Evolutionary conservation across 208 protist genomes (phyloP).

Genomic region (Crithidia fasciculata): DNA sequence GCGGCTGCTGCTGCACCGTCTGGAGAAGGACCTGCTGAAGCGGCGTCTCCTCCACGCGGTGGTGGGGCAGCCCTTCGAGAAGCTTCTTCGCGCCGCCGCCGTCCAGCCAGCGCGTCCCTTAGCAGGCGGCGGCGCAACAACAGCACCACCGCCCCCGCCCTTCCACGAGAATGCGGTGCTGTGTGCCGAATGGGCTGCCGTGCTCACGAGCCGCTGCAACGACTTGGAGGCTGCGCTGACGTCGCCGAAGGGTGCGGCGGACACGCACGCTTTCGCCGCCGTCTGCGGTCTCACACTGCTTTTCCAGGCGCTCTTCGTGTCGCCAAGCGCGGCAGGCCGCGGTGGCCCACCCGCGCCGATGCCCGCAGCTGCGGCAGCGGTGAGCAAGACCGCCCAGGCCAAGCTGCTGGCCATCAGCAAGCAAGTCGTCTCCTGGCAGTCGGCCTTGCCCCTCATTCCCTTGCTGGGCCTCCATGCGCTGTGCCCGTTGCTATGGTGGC

Average conservation of each 20-base stretch:
- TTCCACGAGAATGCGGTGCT: constrained; percentile 18
- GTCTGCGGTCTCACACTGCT: constrained; percentile 16
- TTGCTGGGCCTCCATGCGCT: constrained; percentile 33
- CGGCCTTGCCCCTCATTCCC: constrained; percentile 21
- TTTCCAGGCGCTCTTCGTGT: constrained; percentile 13
- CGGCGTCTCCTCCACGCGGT: constrained; percentile 63
- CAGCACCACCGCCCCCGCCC: constrained; percentile 8
- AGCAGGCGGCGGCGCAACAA: too few species aligned
- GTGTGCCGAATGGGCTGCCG: constrained; percentile 24
- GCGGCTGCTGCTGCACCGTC: constrained; percentile 14
- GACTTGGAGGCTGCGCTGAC: constrained; percentile 19
- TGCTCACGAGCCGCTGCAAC: constrained; percentile 19
- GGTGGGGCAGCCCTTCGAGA: constrained; percentile 67
- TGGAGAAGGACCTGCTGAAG: constrained; percentile 28
- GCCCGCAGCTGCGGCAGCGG: not conserved
- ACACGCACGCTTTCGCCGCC: constrained; percentile 8
- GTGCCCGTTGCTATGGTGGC: constrained; percentile 35
- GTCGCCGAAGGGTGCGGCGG: not conserved
- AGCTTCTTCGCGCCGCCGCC: constrained; percentile 15
- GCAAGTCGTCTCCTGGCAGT: constrained; percentile 23
- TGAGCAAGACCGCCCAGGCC: constrained; percentile 8
- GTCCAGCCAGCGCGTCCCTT: not conserved
- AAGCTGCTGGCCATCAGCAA: constrained; percentile 11
- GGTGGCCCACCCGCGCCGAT: not conserved
- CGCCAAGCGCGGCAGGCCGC: not conserved